phyloP scores from a whole-genome alignment of 1,284 basidiomycete species.

The Rhodotorula mucilaginosa region DNA sequence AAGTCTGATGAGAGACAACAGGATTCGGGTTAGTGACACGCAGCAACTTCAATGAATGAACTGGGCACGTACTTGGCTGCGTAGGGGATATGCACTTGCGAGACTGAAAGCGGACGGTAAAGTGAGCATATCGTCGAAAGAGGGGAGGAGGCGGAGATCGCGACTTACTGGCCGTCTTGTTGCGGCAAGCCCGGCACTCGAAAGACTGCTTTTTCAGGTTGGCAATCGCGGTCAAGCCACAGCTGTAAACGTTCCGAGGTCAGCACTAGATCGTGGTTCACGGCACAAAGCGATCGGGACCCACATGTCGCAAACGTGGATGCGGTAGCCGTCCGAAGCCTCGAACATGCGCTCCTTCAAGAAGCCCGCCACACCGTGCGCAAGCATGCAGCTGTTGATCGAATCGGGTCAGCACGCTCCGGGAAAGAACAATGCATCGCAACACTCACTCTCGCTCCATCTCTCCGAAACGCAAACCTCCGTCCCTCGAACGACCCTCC shows the following conservation, averaged over 20 bases:
- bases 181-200: conserved; percentile 82
- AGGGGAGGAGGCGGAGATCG: background rate
- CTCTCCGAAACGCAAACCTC: conserved; percentile 98
- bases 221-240: conserved; percentile 90
- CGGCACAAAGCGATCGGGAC: conserved; percentile 48
- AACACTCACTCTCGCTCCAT: conserved; percentile 68
- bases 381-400: conserved; percentile 95
- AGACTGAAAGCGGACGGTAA: conserved; percentile 2
- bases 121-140: background rate
- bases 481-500: conserved; percentile 98
- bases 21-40: no score
- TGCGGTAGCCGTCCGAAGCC: conserved; percentile 71
- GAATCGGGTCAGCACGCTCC: background rate
- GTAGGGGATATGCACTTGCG: conserved; percentile 30
- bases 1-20: conserved; percentile 47
- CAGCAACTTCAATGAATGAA: background rate
- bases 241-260: conserved; percentile 55
- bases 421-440: background rate
- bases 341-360: conserved; percentile 77
- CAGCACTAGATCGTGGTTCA: background rate
- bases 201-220: conserved; percentile 66
- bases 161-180: conserved; percentile 63
- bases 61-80: conserved; percentile 17
- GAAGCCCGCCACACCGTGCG: conserved; percentile 97
- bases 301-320: conserved; percentile 94